A percentile compares a stretch with the other conserved stretches of the same genome.
Conservation (phyloP, 2,329 filamentous ascomycete species). For the Cordyceps militaris region DNA sequence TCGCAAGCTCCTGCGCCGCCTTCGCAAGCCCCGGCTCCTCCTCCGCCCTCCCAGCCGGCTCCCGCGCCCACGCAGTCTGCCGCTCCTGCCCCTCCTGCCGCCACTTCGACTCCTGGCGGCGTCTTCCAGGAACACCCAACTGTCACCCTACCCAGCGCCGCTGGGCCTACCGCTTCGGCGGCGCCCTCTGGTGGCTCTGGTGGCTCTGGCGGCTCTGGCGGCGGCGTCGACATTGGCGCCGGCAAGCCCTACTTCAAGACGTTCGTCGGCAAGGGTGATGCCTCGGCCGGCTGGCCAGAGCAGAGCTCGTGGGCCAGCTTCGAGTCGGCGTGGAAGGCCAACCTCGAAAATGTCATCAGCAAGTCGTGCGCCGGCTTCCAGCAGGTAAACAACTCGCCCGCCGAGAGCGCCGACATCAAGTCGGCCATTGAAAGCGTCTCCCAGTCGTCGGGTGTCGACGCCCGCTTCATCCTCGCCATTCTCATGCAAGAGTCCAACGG, state of each 20-base stretch:
- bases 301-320: slow-evolving; percentile 22
- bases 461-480: slow-evolving; percentile 36
- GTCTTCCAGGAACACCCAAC: slow-evolving; percentile 2
- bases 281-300: slow-evolving; percentile 24
- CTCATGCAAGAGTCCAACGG: slow-evolving; percentile 38
- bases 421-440: slow-evolving; percentile 27
- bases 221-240: slow-evolving; percentile 14
- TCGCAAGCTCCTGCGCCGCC: not conserved
- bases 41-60: not conserved
- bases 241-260: slow-evolving; percentile 21
- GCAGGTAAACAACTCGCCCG: slow-evolving; percentile 17
- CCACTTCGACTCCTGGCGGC: not conserved
- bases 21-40: not conserved
- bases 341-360: slow-evolving; percentile 18
- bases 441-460: slow-evolving; percentile 24
- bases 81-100: not conserved
- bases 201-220: slow-evolving; percentile 10
- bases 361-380: slow-evolving; percentile 14
- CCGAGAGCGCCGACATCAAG: slow-evolving; percentile 21
- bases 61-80: not conserved
- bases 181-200: not conserved
- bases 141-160: not conserved
- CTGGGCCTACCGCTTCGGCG: not conserved
- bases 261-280: slow-evolving; percentile 24
- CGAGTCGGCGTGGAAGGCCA: slow-evolving; percentile 19